phyloP scores from a whole-genome alignment of 2,329 filamentous ascomycete genomes.

The Clonostachys solani region DNA sequence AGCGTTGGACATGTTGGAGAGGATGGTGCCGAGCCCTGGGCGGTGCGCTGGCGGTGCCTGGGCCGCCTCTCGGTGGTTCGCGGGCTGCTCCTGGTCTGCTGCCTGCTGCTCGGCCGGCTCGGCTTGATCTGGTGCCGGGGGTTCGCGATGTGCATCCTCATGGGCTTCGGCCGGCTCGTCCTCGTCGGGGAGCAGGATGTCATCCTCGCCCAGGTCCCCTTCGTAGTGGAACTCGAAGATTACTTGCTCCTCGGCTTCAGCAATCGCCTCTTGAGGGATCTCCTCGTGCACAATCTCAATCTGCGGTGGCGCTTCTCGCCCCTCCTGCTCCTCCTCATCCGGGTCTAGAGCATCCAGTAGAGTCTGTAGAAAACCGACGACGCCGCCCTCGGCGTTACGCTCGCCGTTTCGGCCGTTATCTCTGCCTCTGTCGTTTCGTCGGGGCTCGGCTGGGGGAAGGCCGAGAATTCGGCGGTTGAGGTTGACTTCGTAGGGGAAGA shows the following conservation, averaged over 20 bases:
- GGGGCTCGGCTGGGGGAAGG: slow-evolving; percentile 20
- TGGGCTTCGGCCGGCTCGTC: not conserved
- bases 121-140: too few relatives aligned
- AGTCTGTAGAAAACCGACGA: slow-evolving; percentile 27
- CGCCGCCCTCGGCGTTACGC: slow-evolving; percentile 18
- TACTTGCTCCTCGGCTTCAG: slow-evolving; percentile 28
- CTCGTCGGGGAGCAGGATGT: not conserved
- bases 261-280: not conserved
- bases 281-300: slow-evolving; percentile 3
- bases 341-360: slow-evolving; percentile 28
- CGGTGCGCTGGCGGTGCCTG: slow-evolving; percentile 23
- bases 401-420: slow-evolving; percentile 7
- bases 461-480: slow-evolving; percentile 43
- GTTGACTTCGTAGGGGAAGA: slow-evolving; percentile 39
- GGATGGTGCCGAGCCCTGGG: slow-evolving; percentile 24
- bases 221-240: not conserved
- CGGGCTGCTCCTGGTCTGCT: slow-evolving; percentile 6
- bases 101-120: not conserved
- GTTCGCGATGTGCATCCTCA: too few relatives aligned
- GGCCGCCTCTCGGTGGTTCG: slow-evolving; percentile 4
- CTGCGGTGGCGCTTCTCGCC: slow-evolving; percentile 6
- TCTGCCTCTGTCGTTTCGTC: slow-evolving; percentile 1
- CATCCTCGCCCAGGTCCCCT: slow-evolving; percentile 9
- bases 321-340: slow-evolving; percentile 13
- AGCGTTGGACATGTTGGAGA: slow-evolving; percentile 41